These are phyloP conservation scores for Exophiala bonariae DNA, from an alignment of 2,329 filamentous ascomycete species.

Conservation along the genomic window DNA sequence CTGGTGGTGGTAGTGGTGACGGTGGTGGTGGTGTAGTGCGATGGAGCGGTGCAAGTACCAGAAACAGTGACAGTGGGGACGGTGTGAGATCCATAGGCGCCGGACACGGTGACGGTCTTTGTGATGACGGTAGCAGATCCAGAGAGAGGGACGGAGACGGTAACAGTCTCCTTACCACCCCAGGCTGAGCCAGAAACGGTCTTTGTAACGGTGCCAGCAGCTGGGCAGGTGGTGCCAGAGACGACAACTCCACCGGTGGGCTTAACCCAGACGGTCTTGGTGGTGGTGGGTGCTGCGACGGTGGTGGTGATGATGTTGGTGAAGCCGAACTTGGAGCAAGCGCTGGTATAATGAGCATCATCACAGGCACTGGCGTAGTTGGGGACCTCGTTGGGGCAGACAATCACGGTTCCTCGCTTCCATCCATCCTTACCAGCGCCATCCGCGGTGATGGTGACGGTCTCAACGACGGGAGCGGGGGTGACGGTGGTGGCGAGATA, in stretches of 20 bases:
- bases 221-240: conserved; percentile 18
- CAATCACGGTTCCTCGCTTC: conserved; percentile 23
- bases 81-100: neutral
- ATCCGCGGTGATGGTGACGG: conserved; percentile 11
- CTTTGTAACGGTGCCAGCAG: conserved; percentile 5
- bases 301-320: conserved; percentile 26
- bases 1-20: neutral
- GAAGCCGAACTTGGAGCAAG: conserved; percentile 24
- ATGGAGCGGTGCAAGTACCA: neutral
- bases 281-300: conserved; percentile 25
- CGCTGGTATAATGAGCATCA: conserved; percentile 23
- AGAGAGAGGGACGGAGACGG: conserved; percentile 1
- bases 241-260: conserved; percentile 14
- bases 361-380: conserved; percentile 29
- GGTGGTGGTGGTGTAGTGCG: conserved; percentile 14
- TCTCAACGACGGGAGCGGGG: conserved; percentile 17
- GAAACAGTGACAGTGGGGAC: neutral
- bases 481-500: conserved; percentile 23
- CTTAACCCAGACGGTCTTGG: conserved; percentile 27
- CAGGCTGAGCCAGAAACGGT: conserved; percentile 4
- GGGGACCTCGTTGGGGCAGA: conserved; percentile 29
- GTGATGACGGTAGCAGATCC: neutral
- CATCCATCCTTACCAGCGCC: conserved; percentile 10
- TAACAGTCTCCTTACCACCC: conserved; percentile 5
- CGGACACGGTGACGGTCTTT: conserved; percentile 8